Base-by-base conservation (phyloP, 768 basidiomycete genomes). In the Naematelia aurantialba region DNA sequence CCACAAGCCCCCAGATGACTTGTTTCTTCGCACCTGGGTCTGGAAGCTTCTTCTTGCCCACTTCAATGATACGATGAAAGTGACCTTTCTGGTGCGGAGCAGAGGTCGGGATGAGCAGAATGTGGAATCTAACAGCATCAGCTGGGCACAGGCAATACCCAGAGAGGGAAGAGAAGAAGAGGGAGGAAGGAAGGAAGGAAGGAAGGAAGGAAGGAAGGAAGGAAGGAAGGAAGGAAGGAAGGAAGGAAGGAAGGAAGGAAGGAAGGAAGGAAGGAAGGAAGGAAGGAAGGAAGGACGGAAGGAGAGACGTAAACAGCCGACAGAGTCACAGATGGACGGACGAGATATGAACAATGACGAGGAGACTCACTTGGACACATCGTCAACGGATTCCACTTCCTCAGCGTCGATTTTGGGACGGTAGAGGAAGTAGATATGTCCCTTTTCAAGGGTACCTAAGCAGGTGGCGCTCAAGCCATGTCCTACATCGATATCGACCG, bases 11-110 rank as follows among this genome's bases (percentile, higher is more conserved):
- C 72, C 72, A 74, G 44, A 74, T 69, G 27, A 71, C 70, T 48
- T 71, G 67, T 52, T 68, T 63, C 34, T 69, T 71, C 24, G 72
- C 65, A 1, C 65, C 63, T 8, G 72, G 72, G 55, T 74, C 72
- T 26, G 72, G 72, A n/a, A 74, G 13, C 55, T 69, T 70, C 62
- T 74, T 74, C 68, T 74, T 74, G 19, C 69, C 69, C n/a, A 74
- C 60, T 55, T 69, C 67, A 54, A 74, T 71, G 45, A 74, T 71
- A 11, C 72, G 65, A 54, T 74, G 69, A 44, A 61, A 71, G 49
- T 74, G 69, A 3, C 63, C 61, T 52, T 67, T 60, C n/a, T 65
- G 48, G 52, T 72, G 60, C n/a, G 56, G 61, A 4, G 61, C 45
- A 2, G 67, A 64, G 24, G 59, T 67, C 8, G 72, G 72, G 14